Evolutionary conservation across 306 rosid genomes (phyloP), one percentile per base, ranked within the genome.

Genomic region (Styphnolobium japonicum): DNA sequence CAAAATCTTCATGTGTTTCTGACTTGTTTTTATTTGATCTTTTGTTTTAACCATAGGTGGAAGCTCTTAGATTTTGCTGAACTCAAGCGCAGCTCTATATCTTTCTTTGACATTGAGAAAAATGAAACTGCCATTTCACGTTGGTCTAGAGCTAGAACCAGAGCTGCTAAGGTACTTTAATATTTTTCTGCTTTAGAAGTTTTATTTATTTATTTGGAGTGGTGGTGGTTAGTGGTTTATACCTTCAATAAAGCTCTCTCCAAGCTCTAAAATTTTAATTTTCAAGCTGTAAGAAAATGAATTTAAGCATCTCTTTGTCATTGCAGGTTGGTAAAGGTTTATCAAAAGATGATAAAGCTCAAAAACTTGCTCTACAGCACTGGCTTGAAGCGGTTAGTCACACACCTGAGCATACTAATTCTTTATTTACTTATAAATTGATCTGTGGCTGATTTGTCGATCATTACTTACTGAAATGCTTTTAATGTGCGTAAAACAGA

Each of bases 341-440:
- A 89, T 96, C 96, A 29, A 93, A 96, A 84, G 88, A 96, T 61
- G 85, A 81, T 56, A 93, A 89, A 85, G 99, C 99, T 71, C 98
- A 86, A 82, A 96, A 96, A 48, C 99, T 96, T 64, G 98, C 99
- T 76, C 82, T 96, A 33, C 98, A 93, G 85, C 99, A 96, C 75
- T 96, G 99, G 99, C 97, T 96, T 21, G 99, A 96, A 86, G 99
- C 99, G 81, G 99, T 96, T 81, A 91, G 99, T 87, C 14, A 21
- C 72, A 80, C 71, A 10, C 45, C n/a, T n/a, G 27, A 11, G 22
- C 51, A 37, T 18, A n/a, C n/a, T n/a, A n/a, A n/a, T 72, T 78
- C 62, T 33, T 64, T 9, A 11, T 36, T 36, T 66, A 33, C 71
- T 46, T 56, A 37, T 42, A 5, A 55, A 16, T 69, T 36, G 71